phyloP scores from a whole-genome alignment of 768 basidiomycete genomes.

The Hydnomerulius pinastri region DNA sequence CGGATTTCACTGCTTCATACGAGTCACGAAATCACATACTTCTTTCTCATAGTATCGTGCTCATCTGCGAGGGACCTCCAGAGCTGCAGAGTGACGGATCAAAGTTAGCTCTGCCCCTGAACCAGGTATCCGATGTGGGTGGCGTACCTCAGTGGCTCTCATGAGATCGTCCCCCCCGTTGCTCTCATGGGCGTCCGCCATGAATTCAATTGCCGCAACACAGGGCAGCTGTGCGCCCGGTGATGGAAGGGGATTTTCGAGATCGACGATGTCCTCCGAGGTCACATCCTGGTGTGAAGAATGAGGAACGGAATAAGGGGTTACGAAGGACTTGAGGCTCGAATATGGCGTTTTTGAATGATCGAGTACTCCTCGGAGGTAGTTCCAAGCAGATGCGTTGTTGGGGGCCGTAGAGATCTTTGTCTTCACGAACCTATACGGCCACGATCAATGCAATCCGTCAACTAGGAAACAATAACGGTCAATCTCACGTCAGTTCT shows the following conservation, averaged over 20 bases:
- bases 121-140: not conserved
- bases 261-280: conserved; percentile 56
- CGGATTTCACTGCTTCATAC: conserved; percentile 11
- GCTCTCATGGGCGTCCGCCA: conserved; percentile 74
- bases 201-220: conserved; percentile 77
- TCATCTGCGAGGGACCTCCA: conserved; percentile 71
- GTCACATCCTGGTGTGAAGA: conserved; percentile 24
- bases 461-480: conserved; percentile 4
- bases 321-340: conserved; percentile 57
- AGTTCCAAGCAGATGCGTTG: conserved; percentile 97
- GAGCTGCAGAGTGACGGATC: conserved; percentile 45
- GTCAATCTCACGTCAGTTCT: conserved; percentile 71
- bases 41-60: conserved; percentile 75
- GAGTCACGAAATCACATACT: conserved; percentile 45
- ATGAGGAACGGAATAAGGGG: conserved; percentile 55
- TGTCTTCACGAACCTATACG: conserved; percentile 71
- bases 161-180: conserved; percentile 49
- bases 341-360: conserved; percentile 60
- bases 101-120: conserved; percentile 11
- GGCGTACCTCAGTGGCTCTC: conserved; percentile 52
- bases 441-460: not conserved
- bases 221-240: conserved; percentile 73
- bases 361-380: conserved; percentile 83
- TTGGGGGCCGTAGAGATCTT: conserved; percentile 87
- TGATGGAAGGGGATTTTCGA: conserved; percentile 73